Evolutionary conservation across 2,329 filamentous ascomycete genomes (phyloP).

Genomic region (Aspergillus novoparasiticus): DNA sequence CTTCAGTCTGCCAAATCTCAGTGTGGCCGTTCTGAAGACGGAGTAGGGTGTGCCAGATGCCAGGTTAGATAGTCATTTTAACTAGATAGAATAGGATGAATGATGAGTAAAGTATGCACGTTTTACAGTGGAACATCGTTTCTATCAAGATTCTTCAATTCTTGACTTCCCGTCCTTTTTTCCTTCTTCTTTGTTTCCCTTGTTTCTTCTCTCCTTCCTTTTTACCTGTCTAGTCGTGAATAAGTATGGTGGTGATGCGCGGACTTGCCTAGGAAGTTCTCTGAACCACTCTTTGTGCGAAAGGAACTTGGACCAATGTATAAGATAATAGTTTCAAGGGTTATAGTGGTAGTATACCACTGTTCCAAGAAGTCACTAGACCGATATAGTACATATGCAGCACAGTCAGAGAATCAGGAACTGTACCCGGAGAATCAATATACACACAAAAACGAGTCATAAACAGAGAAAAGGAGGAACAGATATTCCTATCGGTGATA

Average conservation of each 20-base stretch:
- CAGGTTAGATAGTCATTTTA: background rate
- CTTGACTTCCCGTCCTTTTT: background rate
- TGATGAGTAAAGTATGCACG: background rate
- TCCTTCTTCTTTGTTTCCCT: background rate
- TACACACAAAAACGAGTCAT: too few species aligned
- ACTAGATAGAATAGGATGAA: background rate
- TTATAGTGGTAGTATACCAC: background rate
- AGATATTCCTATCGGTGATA: too few species aligned
- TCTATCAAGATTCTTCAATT: background rate
- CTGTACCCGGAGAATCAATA: too few species aligned
- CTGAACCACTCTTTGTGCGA: too few species aligned
- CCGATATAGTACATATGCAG: too few species aligned
- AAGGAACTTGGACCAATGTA: too few species aligned
- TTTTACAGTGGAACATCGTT: background rate
- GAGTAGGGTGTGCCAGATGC: conserved; percentile 2
- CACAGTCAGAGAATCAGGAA: too few species aligned
- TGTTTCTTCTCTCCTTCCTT: too few species aligned
- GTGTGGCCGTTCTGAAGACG: conserved; percentile 31
- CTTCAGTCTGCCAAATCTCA: conserved; percentile 30
- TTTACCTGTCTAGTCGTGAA: too few species aligned
- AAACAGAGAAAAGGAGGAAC: too few species aligned
- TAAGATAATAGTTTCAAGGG: background rate
- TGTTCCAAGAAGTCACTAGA: background rate
- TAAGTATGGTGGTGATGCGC: too few species aligned
- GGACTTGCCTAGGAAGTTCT: too few species aligned